Percentiles rank a stretch among this genome's conserved stretches.
Conservation (phyloP, 75 land plant genomes). For the Picea sitchensis region DNA sequence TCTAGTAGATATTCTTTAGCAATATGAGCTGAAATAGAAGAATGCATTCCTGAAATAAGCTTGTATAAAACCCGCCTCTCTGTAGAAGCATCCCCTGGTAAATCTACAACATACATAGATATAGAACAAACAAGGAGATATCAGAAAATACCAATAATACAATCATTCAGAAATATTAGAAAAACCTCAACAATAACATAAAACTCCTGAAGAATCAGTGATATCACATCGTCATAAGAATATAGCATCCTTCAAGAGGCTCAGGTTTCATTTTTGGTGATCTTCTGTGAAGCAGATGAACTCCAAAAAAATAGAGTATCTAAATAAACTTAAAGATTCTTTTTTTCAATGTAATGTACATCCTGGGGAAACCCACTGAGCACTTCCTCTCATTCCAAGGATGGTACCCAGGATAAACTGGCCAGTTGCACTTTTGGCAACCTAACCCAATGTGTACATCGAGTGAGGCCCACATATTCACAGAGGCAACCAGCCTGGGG, state of each 20-base stretch:
- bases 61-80: conserved; percentile 38
- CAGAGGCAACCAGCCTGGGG: too few species aligned
- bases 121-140: conserved; percentile 1
- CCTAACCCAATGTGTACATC: too few species aligned
- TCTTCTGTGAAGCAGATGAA: background rate
- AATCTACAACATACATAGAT: conserved; percentile 11
- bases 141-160: background rate
- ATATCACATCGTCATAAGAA: background rate
- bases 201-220: background rate
- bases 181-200: background rate
- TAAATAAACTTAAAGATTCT: background rate
- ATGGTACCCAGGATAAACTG: too few species aligned
- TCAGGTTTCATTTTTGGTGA: background rate
- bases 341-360: too few species aligned
- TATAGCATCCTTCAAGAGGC: background rate
- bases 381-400: too few species aligned
- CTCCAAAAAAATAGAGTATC: background rate
- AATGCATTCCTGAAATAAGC: conserved; percentile 44
- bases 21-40: conserved; percentile 45
- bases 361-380: too few species aligned
- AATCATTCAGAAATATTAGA: background rate
- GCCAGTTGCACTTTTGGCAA: too few species aligned
- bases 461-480: too few species aligned
- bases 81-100: conserved; percentile 14
- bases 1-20: conserved; percentile 43